Conservation (phyloP, 164 flowering plant species). For the Taxillus chinensis region DNA sequence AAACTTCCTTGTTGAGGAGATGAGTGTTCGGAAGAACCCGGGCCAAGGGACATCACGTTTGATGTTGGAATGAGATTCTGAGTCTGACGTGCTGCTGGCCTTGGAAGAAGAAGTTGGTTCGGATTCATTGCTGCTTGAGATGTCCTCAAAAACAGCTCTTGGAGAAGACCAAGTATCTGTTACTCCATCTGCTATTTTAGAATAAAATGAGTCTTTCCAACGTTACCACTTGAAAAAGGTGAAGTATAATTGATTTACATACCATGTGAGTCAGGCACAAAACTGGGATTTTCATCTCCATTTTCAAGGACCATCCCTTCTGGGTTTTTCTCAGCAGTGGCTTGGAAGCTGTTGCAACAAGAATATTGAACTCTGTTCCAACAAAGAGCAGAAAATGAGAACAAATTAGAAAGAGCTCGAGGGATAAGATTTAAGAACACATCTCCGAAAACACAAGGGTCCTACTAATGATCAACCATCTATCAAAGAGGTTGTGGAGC, state of each 20-base stretch:
- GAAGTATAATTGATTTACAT: too few species aligned
- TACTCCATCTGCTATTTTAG: constrained; percentile 3
- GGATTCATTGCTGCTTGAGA: constrained; percentile 13
- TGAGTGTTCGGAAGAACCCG: constrained; percentile 37
- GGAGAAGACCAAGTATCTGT: constrained; percentile 11
- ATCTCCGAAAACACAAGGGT: background rate
- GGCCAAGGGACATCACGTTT: constrained; percentile 32
- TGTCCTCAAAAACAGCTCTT: constrained; percentile 16
- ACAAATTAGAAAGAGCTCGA: background rate
- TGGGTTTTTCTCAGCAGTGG: background rate
- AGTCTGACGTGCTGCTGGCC: constrained; percentile 40
- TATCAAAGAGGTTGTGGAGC: background rate
- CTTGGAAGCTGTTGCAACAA: background rate
- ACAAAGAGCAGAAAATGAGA: background rate
- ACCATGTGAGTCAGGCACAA: too few species aligned
- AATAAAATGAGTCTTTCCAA: too few species aligned
- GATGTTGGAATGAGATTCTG: constrained; percentile 14
- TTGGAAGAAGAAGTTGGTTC: constrained; percentile 24
- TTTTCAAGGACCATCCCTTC: background rate
- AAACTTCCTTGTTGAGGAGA: constrained; percentile 28
- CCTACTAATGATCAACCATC: background rate
- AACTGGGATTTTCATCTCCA: background rate
- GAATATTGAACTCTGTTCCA: background rate
- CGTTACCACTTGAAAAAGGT: too few species aligned
- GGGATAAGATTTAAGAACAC: background rate